Base-by-base conservation (phyloP, 2,329 filamentous ascomycete genomes). In the Claviceps cyperi region DNA sequence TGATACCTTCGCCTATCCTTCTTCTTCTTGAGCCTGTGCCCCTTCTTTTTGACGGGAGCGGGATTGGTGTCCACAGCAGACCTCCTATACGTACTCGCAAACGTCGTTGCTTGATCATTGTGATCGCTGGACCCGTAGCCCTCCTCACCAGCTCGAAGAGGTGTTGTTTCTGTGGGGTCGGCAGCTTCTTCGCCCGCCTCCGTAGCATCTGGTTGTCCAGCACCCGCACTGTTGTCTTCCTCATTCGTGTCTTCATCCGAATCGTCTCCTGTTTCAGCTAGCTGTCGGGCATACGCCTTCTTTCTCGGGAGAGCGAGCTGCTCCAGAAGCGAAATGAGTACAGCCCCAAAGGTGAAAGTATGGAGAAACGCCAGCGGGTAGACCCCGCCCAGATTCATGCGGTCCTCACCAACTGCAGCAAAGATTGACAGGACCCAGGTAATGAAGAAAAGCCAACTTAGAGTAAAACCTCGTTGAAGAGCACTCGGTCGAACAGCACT, bases 331-430 rank as follows among this genome's bases (percentile, higher is more conserved):
- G 83, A 81, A 49, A 95, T 78, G 54, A 88, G 68, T 0, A 87
- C 72, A 0, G 89, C 81, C 7, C 89, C 62, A 59, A 90, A 94
- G 3, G 84, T 71, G 5, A 82, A 80, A 0, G 83, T 79, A 57
- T 92, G 84, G 59, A 89, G 83, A 57, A 95, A 85, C 5, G 92
- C 78, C 45, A 89, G 74, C 54, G 86, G 80, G 62, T 97, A 98
- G 8, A 86, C 83, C 24, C 83, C 81, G 8, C 78, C 83, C 47
- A 92, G 72, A 15, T 83, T 76, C 57, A 81, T 75, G 19, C 86
- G 80, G 60, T 90, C 80, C 55, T 88, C 84, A n/a, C 82, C 77
- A 3, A 94, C 77, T 0, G 88, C 86, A 40, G 81, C 75, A 43
- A 76, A 70, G 14, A 94, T 78, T 50, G 95, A 75, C 40, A 86